Conservation (phyloP, 352 stramenopile genomes). For the Blastocystis sp. region DNA sequence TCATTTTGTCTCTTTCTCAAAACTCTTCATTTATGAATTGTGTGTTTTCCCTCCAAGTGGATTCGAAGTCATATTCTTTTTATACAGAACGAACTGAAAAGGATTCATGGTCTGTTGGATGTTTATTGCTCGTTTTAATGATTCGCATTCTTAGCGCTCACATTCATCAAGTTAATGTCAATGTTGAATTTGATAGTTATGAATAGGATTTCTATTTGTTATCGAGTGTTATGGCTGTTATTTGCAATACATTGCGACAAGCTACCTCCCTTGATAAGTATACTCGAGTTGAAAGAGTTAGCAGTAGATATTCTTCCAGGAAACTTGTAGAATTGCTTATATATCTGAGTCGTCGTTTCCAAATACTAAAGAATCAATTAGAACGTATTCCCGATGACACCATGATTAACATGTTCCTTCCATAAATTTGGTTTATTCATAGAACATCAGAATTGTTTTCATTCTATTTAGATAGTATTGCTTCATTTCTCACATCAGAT, state of each 20-base stretch:
- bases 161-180: conserved; percentile 4
- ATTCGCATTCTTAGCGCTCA: conserved; percentile 1
- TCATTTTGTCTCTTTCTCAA: conserved; percentile 4
- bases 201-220: conserved; percentile 36
- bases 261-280: not conserved
- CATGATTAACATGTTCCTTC: conserved; percentile 14
- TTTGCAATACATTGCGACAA: conserved; percentile 25
- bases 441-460: conserved; percentile 27
- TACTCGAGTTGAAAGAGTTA: not conserved
- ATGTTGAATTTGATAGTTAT: not conserved
- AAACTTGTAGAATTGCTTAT: conserved; percentile 1
- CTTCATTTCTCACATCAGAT: conserved; percentile 10
- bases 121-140: not conserved
- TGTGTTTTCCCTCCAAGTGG: not conserved
- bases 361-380: not conserved
- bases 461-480: not conserved
- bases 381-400: not conserved
- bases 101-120: not conserved
- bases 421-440: not conserved
- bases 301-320: conserved; percentile 6
- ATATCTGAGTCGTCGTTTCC: not conserved
- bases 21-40: conserved; percentile 20
- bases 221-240: not conserved
- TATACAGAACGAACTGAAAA: conserved; percentile 10
- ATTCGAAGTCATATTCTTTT: not conserved